Conservation (phyloP, 192 early-diverging fungal species). For the Endogone sp. region DNA sequence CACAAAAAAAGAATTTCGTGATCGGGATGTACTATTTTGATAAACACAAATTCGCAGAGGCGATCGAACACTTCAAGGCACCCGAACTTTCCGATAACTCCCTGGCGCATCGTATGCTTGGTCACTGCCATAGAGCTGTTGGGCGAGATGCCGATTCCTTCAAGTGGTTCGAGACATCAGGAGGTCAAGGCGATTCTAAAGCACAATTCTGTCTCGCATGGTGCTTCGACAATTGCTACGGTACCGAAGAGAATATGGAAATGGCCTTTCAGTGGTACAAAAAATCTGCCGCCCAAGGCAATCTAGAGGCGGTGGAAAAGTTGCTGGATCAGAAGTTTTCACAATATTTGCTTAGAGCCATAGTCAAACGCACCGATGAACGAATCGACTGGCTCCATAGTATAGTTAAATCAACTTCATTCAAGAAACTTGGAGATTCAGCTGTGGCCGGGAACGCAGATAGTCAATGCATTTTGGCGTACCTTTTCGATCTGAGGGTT, state of each 20-base stretch:
- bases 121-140: not conserved
- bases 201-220: not conserved
- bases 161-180: not conserved
- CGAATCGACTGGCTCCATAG: too few species aligned
- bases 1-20: not conserved
- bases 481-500: too few species aligned
- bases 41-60: not conserved
- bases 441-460: too few species aligned
- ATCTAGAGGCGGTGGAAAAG: not conserved
- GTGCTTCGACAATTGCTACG: not conserved
- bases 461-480: too few species aligned
- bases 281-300: not conserved
- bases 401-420: not conserved
- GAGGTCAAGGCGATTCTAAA: not conserved
- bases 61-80: not conserved
- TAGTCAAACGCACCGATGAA: too few species aligned
- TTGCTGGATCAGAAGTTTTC: not conserved
- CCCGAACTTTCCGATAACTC: not conserved
- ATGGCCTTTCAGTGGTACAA: not conserved
- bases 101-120: not conserved
- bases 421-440: too few species aligned
- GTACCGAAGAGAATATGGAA: not conserved
- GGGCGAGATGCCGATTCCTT: not conserved
- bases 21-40: not conserved
- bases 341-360: not conserved